Evolutionary conservation across 345 rosid genomes (phyloP).

Genomic region (Angophora floribunda): DNA sequence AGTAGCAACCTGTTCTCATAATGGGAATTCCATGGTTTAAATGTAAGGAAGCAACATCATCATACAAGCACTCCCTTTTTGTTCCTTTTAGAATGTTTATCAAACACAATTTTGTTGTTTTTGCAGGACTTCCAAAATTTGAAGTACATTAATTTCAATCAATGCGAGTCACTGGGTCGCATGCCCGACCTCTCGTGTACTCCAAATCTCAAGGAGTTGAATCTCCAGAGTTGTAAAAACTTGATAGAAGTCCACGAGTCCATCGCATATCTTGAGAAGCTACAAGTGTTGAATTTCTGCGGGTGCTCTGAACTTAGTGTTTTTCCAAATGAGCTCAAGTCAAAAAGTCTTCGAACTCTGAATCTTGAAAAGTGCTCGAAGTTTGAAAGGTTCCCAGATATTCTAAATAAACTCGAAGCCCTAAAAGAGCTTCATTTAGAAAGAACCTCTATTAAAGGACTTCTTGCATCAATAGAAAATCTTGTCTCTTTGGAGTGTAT

Average conservation of each 20-base stretch:
- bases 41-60: neutral
- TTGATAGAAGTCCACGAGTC: neutral
- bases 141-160: neutral
- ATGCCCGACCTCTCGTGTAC: rapidly evolving
- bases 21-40: no score
- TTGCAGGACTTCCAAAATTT: neutral
- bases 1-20: neutral
- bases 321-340: neutral
- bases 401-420: neutral
- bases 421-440: rapidly evolving
- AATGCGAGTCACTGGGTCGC: rapidly evolving
- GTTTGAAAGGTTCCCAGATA: neutral
- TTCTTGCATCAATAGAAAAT: neutral
- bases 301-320: neutral
- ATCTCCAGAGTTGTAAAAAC: rapidly evolving
- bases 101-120: neutral
- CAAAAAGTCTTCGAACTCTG: neutral
- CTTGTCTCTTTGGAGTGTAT: neutral
- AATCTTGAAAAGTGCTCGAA: rapidly evolving
- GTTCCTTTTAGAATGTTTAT: neutral
- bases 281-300: rapidly evolving
- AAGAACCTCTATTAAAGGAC: neutral
- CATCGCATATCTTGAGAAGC: neutral
- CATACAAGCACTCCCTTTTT: neutral
- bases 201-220: neutral